Percentiles rank a stretch among this genome's conserved stretches.
Conservation (phyloP, 1,139 yeast genomes). For the Taphrina pruni region DNA sequence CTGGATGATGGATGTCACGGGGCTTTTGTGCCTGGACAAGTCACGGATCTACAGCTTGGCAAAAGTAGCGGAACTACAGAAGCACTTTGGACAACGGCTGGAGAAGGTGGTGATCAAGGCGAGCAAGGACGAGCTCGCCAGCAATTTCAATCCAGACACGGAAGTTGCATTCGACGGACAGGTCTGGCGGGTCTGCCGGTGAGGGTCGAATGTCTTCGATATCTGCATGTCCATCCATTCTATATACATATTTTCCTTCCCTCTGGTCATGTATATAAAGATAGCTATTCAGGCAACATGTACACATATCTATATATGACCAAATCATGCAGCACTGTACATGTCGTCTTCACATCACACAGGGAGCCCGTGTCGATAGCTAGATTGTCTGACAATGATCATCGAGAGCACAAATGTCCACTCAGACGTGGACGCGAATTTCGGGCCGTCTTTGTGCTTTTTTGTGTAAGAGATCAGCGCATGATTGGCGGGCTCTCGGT, state of each 20-base stretch:
- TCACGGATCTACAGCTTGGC: conserved; percentile 16
- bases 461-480: too few species aligned
- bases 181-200: conserved; percentile 3
- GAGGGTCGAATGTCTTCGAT: background rate
- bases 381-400: too few species aligned
- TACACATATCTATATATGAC: too few species aligned
- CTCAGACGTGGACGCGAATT: too few species aligned
- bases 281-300: too few species aligned
- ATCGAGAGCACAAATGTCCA: too few species aligned
- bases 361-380: too few species aligned
- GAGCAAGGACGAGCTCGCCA: background rate
- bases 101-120: conserved; percentile 20
- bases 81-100: conserved; percentile 9
- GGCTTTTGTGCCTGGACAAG: conserved; percentile 19
- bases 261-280: too few species aligned
- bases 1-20: conserved; percentile 10
- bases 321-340: too few species aligned
- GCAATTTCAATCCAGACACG: background rate
- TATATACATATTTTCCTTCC: background rate
- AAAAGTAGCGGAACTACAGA: conserved; percentile 16
- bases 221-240: background rate
- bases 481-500: too few species aligned
- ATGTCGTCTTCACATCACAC: too few species aligned
- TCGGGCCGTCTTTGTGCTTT: too few species aligned
- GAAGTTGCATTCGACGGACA: conserved; percentile 18